These are phyloP conservation scores for Blastomyces parvus DNA, from an alignment of 2,329 filamentous ascomycete species.

Conservation along the genomic window DNA sequence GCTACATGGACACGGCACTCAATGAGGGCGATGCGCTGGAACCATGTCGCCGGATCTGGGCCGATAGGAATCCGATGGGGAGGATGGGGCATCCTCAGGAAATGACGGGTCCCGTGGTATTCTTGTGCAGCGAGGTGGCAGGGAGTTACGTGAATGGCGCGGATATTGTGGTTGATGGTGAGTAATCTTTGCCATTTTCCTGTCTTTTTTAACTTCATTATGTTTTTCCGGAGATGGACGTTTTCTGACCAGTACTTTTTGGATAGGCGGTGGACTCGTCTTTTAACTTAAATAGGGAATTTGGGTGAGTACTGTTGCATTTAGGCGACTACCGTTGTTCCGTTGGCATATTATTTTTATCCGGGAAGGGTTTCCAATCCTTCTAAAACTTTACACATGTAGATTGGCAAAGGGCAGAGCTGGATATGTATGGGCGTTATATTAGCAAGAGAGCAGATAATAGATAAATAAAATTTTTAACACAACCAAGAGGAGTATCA, in stretches of 20 bases:
- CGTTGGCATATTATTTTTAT: not conserved
- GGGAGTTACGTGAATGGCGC: constrained; percentile 60
- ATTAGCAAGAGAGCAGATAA: not conserved
- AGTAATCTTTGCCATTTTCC: constrained; percentile 15
- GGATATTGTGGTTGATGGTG: constrained; percentile 57
- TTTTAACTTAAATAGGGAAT: not conserved
- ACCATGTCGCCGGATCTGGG: constrained; percentile 48
- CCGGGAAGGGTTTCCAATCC: not conserved
- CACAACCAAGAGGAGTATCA: not conserved
- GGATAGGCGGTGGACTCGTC: constrained; percentile 5
- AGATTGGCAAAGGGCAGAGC: not conserved
- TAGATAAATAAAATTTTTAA: not conserved
- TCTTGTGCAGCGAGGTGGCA: constrained; percentile 48
- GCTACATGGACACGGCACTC: constrained; percentile 68
- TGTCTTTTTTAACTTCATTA: no score
- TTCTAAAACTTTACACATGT: not conserved
- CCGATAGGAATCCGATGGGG: constrained; percentile 51
- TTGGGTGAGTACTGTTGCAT: not conserved
- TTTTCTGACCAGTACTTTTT: not conserved
- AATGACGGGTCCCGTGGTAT: constrained; percentile 52
- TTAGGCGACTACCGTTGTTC: not conserved
- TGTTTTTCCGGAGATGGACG: no score
- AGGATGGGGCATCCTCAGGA: constrained; percentile 57
- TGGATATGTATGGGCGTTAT: not conserved
- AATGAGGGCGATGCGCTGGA: constrained; percentile 56